These are phyloP conservation scores for Pleurostoma richardsiae DNA, from an alignment of 2,329 filamentous ascomycete genomes.

Conservation along the genomic window DNA sequence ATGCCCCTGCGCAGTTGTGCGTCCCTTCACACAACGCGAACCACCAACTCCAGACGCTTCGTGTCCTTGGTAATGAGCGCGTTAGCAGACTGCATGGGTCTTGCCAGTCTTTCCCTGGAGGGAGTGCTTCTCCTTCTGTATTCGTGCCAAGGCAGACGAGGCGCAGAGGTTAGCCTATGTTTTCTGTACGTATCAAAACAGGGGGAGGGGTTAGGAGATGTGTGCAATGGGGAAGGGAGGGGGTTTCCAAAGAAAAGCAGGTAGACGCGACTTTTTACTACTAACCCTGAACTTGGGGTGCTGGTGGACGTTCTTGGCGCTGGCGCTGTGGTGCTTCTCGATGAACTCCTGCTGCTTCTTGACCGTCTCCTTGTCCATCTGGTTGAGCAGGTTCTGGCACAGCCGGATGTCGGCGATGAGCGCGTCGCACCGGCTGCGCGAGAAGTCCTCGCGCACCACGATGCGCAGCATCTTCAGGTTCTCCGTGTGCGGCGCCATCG, in stretches of 20 bases:
- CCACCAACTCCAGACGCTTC: background rate
- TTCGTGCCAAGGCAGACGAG: background rate
- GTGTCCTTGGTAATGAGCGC: background rate
- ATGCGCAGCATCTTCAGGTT: constrained; percentile 86
- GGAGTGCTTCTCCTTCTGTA: constrained; percentile 72
- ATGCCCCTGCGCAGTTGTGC: background rate
- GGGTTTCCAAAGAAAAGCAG: too few relatives aligned
- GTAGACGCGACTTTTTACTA: constrained; percentile 2
- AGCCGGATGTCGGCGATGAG: constrained; percentile 76
- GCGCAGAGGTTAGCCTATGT: background rate
- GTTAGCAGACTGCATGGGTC: constrained; percentile 79
- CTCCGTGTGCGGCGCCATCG: constrained; percentile 86
- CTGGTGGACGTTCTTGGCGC: constrained; percentile 48
- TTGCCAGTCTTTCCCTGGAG: constrained; percentile 88
- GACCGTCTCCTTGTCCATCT: constrained; percentile 69
- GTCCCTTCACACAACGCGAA: background rate
- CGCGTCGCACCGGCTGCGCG: constrained; percentile 72
- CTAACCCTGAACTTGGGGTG: constrained; percentile 45
- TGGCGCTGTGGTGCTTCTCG: constrained; percentile 46
- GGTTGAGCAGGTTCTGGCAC: constrained; percentile 63
- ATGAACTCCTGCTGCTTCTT: constrained; percentile 65
- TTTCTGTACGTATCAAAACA: background rate
- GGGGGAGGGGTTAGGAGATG: background rate
- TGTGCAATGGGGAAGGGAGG: background rate
- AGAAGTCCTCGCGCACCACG: constrained; percentile 91